These are phyloP conservation scores for Seiridium cupressi DNA, from an alignment of 2,329 filamentous ascomycete species.

Conservation along the genomic window DNA sequence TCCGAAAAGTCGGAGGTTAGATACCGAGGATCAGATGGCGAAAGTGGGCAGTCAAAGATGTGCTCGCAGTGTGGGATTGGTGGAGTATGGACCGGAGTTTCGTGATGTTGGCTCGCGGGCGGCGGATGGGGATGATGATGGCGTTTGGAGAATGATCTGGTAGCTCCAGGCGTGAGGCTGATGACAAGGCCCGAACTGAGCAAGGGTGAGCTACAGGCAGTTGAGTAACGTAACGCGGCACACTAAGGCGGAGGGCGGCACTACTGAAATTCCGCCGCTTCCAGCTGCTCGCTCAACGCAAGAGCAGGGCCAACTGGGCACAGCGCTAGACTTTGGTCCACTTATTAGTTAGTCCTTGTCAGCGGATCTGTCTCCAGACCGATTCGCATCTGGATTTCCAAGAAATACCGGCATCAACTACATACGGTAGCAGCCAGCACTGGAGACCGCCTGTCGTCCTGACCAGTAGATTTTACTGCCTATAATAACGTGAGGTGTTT, in stretches of 20 bases:
- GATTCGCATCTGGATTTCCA: too few relatives aligned
- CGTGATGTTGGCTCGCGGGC: background rate
- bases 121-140: background rate
- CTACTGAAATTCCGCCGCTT: background rate
- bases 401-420: too few relatives aligned
- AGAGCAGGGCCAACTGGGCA: too few relatives aligned
- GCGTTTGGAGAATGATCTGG: background rate
- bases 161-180: conserved; percentile 7
- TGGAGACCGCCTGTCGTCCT: too few relatives aligned
- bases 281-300: background rate
- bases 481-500: too few relatives aligned
- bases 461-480: too few relatives aligned
- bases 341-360: too few relatives aligned
- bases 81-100: background rate
- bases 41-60: background rate
- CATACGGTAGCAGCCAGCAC: too few relatives aligned
- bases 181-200: conserved; percentile 7
- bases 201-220: conserved; percentile 2
- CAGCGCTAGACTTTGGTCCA: too few relatives aligned
- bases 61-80: background rate
- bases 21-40: background rate
- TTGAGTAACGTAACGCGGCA: background rate
- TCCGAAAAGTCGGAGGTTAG: conserved; percentile 13
- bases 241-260: background rate
- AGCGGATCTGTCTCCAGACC: too few relatives aligned